These are phyloP conservation scores for Suillus brevipes DNA, from an alignment of 768 basidiomycete species.

Conservation along the genomic window DNA sequence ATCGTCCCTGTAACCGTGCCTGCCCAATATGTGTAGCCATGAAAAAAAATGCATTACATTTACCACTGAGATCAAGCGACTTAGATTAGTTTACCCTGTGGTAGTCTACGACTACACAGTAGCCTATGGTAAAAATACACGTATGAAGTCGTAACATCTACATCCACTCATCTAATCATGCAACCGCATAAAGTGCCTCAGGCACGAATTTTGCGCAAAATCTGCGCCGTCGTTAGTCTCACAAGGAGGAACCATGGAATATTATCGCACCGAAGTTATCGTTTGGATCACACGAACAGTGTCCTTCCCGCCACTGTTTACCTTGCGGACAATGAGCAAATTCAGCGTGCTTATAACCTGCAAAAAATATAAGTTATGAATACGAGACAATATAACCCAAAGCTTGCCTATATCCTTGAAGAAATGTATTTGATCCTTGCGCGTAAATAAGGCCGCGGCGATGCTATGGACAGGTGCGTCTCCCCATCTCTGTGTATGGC, in stretches of 20 bases:
- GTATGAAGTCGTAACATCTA: background rate
- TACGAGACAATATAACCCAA: too few species aligned
- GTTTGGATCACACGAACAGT: conserved; percentile 80
- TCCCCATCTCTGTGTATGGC: conserved; percentile 71
- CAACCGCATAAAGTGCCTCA: conserved; percentile 30
- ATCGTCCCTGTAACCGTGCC: background rate
- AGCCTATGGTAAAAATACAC: conserved; percentile 5
- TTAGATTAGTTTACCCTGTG: conserved; percentile 1
- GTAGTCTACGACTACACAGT: background rate
- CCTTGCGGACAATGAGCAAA: conserved; percentile 92
- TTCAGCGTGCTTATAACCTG: conserved; percentile 81
- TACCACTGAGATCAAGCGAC: background rate
- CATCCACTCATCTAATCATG: conserved; percentile 14
- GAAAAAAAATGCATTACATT: background rate
- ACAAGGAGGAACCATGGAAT: background rate
- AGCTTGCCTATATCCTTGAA: conserved; percentile 81
- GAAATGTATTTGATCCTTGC: conserved; percentile 90
- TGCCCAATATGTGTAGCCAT: background rate
- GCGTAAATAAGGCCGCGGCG: conserved; percentile 85
- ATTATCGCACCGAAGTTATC: conserved; percentile 68
- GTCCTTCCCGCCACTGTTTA: conserved; percentile 71
- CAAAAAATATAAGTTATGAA: conserved; percentile 6
- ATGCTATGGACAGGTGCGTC: conserved; percentile 94
- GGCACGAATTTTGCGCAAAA: conserved; percentile 29
- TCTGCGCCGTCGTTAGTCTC: conserved; percentile 17